Evolutionary conservation across 768 basidiomycete species (phyloP).

Genomic region (Naganishia kalamii): DNA sequence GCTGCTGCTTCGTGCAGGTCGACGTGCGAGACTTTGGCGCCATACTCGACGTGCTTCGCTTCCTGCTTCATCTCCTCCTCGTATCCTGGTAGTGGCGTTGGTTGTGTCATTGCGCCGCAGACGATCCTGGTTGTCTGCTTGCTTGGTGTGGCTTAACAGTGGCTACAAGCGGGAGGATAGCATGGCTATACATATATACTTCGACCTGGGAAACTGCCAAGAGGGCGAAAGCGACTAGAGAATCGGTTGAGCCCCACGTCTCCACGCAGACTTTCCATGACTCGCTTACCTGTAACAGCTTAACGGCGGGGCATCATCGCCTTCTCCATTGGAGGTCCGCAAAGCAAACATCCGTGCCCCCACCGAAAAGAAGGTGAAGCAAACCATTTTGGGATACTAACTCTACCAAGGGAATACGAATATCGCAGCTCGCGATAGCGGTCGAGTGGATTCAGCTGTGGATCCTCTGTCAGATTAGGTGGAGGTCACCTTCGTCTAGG

Average conservation of each 20-base stretch:
- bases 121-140: too few species aligned
- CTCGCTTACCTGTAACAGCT: too few species aligned
- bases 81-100: not conserved
- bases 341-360: not conserved
- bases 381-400: not conserved
- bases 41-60: not conserved
- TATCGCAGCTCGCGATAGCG: too few species aligned
- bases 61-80: constrained; percentile 1
- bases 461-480: too few species aligned
- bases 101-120: not conserved
- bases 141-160: too few species aligned
- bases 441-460: too few species aligned
- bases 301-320: not conserved
- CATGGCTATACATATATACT: not conserved
- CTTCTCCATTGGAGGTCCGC: not conserved
- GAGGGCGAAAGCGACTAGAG: not conserved
- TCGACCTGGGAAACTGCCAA: not conserved
- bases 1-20: not conserved
- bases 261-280: not conserved
- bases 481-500: too few species aligned
- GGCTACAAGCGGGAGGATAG: too few species aligned
- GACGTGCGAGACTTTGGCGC: not conserved
- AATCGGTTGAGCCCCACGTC: not conserved
- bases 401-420: too few species aligned
- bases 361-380: not conserved